phyloP scores from a whole-genome alignment of 495 filamentous ascomycete genomes.

The Lentithecium fluviatile region DNA sequence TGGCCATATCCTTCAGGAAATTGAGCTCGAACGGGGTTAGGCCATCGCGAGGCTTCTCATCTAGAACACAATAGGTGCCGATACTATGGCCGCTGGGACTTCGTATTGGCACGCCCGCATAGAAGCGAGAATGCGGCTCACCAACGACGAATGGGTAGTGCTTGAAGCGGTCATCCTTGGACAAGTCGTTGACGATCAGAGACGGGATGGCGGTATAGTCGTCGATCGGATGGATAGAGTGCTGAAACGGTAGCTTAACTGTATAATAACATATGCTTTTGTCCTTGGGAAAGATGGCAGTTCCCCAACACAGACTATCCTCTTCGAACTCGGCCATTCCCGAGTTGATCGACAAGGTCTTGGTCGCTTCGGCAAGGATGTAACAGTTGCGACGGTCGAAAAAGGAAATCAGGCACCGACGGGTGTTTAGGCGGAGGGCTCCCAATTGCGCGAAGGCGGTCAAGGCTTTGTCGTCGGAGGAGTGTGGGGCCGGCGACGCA shows the following conservation, averaged over 20 bases:
- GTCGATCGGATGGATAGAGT: constrained; percentile 39
- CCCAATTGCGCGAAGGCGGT: constrained; percentile 65
- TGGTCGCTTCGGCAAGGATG: constrained; percentile 63
- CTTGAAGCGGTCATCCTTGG: constrained; percentile 50
- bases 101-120: constrained; percentile 65
- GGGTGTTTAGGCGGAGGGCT: constrained; percentile 52
- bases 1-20: constrained; percentile 48
- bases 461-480: constrained; percentile 55
- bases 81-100: constrained; percentile 68
- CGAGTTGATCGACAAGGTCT: constrained; percentile 50
- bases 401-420: constrained; percentile 59
- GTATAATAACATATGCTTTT: constrained; percentile 53
- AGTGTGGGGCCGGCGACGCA: not conserved
- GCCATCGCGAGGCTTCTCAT: constrained; percentile 51
- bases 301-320: constrained; percentile 47
- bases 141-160: constrained; percentile 45
- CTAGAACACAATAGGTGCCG: constrained; percentile 67
- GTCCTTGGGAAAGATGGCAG: constrained; percentile 45
- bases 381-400: constrained; percentile 60
- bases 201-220: constrained; percentile 37
- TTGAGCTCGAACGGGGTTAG: constrained; percentile 36
- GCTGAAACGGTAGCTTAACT: constrained; percentile 40
- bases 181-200: constrained; percentile 53
- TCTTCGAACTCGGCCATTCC: constrained; percentile 20
- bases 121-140: constrained; percentile 55